Evolutionary conservation across 2,329 filamentous ascomycete species (phyloP).

Genomic region (Paecilomyces formosus): DNA sequence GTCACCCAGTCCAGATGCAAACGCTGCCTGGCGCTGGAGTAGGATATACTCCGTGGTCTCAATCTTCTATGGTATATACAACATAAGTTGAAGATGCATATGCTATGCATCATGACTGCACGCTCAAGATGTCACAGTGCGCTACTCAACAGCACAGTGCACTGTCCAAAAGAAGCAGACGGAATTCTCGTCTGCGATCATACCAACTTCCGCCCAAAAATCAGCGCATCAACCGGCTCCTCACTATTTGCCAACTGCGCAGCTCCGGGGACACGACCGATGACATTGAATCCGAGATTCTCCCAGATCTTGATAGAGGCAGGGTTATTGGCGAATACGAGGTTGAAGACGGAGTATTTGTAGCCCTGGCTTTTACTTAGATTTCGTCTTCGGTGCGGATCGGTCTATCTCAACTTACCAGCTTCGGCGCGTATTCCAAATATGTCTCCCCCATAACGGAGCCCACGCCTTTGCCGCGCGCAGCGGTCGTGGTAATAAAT

Average conservation of each 20-base stretch:
- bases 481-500: constrained; percentile 26
- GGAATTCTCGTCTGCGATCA: not conserved
- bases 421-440: constrained; percentile 27
- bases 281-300: constrained; percentile 27
- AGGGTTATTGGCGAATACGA: constrained; percentile 33
- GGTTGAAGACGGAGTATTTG: constrained; percentile 35
- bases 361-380: constrained; percentile 22
- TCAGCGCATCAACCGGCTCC: constrained; percentile 31
- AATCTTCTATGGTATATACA: too few species aligned
- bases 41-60: too few species aligned
- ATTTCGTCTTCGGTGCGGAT: too few species aligned
- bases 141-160: too few species aligned
- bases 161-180: not conserved
- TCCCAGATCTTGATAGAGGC: constrained; percentile 34
- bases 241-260: constrained; percentile 28
- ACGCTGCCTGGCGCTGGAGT: too few species aligned
- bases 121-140: too few species aligned
- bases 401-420: constrained; percentile 20
- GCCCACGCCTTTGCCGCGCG: constrained; percentile 26
- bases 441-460: constrained; percentile 29
- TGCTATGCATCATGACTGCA: too few species aligned
- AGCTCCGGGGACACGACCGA: constrained; percentile 29
- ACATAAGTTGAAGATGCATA: too few species aligned
- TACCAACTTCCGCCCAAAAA: constrained; percentile 26
- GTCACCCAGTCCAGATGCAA: too few species aligned